phyloP scores from a whole-genome alignment of 805 yeast genomes.

The Cyberlindnera mrakii region DNA sequence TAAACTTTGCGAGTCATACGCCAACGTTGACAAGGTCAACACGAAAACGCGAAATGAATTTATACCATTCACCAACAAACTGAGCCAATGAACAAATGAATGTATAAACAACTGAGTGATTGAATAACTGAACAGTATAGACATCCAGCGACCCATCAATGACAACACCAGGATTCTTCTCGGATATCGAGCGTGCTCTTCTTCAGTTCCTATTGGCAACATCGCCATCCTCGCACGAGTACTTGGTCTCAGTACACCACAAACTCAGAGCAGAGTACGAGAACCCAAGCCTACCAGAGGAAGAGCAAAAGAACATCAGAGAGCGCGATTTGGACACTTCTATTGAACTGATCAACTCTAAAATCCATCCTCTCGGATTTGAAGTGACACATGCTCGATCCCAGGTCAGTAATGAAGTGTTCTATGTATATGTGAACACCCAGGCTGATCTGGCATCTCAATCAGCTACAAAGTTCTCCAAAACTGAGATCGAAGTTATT shows the following conservation, averaged over 20 bases:
- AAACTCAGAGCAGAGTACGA: slow-evolving; percentile 7
- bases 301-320: not conserved
- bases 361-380: slow-evolving; percentile 28
- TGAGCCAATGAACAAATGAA: not conserved
- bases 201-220: slow-evolving; percentile 10
- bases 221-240: slow-evolving; percentile 4
- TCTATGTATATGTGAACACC: slow-evolving; percentile 32
- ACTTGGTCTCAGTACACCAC: slow-evolving; percentile 2
- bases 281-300: slow-evolving; percentile 1
- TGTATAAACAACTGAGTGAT: not conserved
- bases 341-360: slow-evolving; percentile 21
- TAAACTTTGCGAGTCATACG: too few relatives aligned
- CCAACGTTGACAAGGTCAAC: too few relatives aligned
- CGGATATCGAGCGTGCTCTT: slow-evolving; percentile 11
- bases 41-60: too few relatives aligned
- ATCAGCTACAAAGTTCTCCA: slow-evolving; percentile 27
- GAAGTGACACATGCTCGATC: slow-evolving; percentile 30
- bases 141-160: too few relatives aligned
- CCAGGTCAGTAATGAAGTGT: slow-evolving; percentile 29
- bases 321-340: slow-evolving; percentile 16
- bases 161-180: not conserved
- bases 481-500: slow-evolving; percentile 35
- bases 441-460: slow-evolving; percentile 30
- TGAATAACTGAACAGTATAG: not conserved
- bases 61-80: too few relatives aligned